Base-by-base conservation (phyloP, 768 basidiomycete species). In the Scleroderma bovista region DNA sequence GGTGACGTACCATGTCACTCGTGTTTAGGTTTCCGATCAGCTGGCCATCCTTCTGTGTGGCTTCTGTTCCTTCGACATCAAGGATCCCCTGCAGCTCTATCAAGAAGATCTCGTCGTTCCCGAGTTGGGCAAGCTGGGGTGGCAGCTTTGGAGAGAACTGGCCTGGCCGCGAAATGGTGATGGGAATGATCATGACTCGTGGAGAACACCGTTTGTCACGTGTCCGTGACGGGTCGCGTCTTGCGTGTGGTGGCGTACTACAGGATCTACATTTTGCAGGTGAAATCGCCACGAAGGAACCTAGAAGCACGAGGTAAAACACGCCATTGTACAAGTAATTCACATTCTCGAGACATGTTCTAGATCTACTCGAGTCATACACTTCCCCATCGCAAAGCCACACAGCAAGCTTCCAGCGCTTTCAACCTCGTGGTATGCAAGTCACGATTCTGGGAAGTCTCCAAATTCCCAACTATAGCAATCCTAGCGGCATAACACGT, bases 51-150 rank as follows among this genome's bases (percentile, higher is more conserved):
- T 76, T 78, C 56, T 83, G 77, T 9, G 75, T 65, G 40, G 68
- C 68, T 31, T 74, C 65, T 9, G 62, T 64, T 39, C 68, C 79
- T 48, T 88, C 86, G 29, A 86, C 82, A 40, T 86, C 82, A 33
- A 96, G 75, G 44, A 75, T 72, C 45, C 93, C 93, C 66, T 97
- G 94, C 5, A 96, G 73, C 60, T 97, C 93, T 47, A 97, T 78
- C 5, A 97, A 71, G 37, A 92, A 81, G 13, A 92, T 63, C 60
- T 93, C 89, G 38, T 85, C 83, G 54, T 87, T 75, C 15, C 89
- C 90, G 38, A 94, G 77, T 50, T 77, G 76, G 2, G 83, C 84
- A 13, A 95, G 72, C 0, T 75, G 70, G 2, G 83, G 74, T 0
- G 86, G 83, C 5, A 90, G 75, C 57, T 76, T 78, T 7, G 55